Evolutionary conservation across 202 grass and related monocot genomes (phyloP).

Genomic region (Sporobolus alterniflorus): DNA sequence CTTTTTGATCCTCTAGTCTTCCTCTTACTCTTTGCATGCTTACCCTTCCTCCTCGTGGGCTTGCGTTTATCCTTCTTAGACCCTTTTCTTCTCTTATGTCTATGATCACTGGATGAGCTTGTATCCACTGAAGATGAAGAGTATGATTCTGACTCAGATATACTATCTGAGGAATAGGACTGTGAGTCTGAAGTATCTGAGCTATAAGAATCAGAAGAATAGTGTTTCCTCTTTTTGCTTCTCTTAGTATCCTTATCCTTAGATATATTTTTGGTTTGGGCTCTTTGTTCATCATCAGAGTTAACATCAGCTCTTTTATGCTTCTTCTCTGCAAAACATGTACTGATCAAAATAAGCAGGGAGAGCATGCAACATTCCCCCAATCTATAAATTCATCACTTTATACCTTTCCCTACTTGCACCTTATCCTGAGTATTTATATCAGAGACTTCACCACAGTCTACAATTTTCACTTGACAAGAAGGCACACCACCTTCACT

Average conservation of each 20-base stretch:
- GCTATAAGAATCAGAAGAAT: conserved; percentile 77
- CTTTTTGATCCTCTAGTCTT: conserved; percentile 52
- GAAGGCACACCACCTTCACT: conserved; percentile 48
- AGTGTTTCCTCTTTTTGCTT: conserved; percentile 71
- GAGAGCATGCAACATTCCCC: conserved; percentile 13
- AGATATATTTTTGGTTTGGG: conserved; percentile 36
- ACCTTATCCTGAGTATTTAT: conserved; percentile 38
- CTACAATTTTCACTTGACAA: conserved; percentile 64
- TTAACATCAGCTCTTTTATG: conserved; percentile 33
- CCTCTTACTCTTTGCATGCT: conserved; percentile 50
- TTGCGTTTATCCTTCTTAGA: conserved; percentile 63
- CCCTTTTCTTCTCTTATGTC: conserved; percentile 75
- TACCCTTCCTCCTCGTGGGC: conserved; percentile 58
- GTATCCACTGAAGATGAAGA: conserved; percentile 62
- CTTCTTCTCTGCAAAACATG: conserved; percentile 60
- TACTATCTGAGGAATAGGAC: conserved; percentile 69
- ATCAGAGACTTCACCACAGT: conserved; percentile 66
- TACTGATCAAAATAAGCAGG: conserved; percentile 18
- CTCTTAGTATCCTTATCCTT: conserved; percentile 43
- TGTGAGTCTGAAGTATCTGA: conserved; percentile 71
- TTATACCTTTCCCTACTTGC: conserved; percentile 59
- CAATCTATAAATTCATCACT: neutral
- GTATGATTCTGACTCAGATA: conserved; percentile 66
- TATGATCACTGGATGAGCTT: conserved; percentile 76
- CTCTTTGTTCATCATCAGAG: conserved; percentile 41